phyloP scores from a whole-genome alignment of 2,329 filamentous ascomycete genomes.

The Aspergillus cejpii region DNA sequence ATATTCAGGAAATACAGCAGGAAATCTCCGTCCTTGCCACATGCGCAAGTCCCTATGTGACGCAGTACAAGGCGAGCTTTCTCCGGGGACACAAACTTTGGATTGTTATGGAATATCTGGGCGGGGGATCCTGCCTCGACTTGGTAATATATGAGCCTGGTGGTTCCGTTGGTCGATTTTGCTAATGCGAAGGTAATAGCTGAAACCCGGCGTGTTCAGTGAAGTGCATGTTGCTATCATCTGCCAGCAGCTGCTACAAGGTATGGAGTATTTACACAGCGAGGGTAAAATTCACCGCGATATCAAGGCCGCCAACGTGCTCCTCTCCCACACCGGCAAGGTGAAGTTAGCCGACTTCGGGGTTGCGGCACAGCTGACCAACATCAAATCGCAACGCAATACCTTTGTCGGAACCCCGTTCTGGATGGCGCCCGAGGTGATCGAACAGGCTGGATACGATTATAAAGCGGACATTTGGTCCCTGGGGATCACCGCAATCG shows the following conservation, averaged over 20 bases:
- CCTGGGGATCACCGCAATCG: conserved; percentile 82
- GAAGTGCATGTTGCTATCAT: conserved; percentile 91
- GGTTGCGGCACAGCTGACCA: conserved; percentile 90
- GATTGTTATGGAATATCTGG: conserved; percentile 99
- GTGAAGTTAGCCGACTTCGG: conserved; percentile 97
- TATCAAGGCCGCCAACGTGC: conserved; percentile 91
- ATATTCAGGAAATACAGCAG: conserved; percentile 96
- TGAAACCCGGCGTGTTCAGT: conserved; percentile 82
- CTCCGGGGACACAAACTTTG: conserved; percentile 94
- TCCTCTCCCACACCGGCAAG: conserved; percentile 83
- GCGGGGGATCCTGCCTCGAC: conserved; percentile 90
- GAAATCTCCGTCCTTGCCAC: conserved; percentile 94
- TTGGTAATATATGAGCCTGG: conserved; percentile 52
- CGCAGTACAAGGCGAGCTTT: conserved; percentile 94
- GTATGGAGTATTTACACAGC: conserved; percentile 84
- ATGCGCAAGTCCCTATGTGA: conserved; percentile 88
- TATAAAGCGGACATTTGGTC: conserved; percentile 95
- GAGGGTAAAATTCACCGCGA: conserved; percentile 96
- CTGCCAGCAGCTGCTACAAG: conserved; percentile 81
- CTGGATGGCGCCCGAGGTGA: conserved; percentile 95
- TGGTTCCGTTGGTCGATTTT: not conserved
- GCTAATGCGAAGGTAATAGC: conserved; percentile 43
- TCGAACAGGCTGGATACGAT: conserved; percentile 75
- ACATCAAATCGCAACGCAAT: conserved; percentile 94
- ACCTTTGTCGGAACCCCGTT: conserved; percentile 97